Conservation (phyloP, 169 alveolate species). For the Eimeria necatrix region DNA sequence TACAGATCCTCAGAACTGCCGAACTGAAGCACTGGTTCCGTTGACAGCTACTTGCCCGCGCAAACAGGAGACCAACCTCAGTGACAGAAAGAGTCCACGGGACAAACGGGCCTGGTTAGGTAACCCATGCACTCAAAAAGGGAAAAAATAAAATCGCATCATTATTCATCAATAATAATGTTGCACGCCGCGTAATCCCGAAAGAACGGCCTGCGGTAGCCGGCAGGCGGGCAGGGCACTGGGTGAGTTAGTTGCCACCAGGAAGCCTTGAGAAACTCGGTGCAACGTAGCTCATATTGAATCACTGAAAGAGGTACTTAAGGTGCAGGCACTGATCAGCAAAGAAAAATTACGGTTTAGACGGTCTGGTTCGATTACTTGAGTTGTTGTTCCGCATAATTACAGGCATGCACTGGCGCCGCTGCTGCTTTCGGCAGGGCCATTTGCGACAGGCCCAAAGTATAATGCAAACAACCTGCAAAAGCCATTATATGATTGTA, state of each 20-base stretch:
- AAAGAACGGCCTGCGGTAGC: constrained; percentile 28
- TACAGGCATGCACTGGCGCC: constrained; percentile 46
- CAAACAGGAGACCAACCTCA: constrained; percentile 10
- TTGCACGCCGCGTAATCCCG: not conserved
- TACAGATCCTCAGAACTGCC: constrained; percentile 8
- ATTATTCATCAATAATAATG: not conserved
- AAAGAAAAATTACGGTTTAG: too few relatives aligned
- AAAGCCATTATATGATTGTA: not conserved
- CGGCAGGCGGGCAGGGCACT: constrained; percentile 52
- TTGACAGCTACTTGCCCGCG: constrained; percentile 22
- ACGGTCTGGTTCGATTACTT: too few relatives aligned
- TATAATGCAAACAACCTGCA: not conserved
- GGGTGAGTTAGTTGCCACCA: constrained; percentile 13
- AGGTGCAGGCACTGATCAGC: too few relatives aligned
- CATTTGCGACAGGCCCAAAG: not conserved
- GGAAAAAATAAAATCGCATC: not conserved
- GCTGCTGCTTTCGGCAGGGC: constrained; percentile 37
- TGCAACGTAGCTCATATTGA: too few relatives aligned
- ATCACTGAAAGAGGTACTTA: too few relatives aligned
- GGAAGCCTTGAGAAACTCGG: not conserved
- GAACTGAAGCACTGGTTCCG: constrained; percentile 37
- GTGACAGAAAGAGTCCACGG: constrained; percentile 55
- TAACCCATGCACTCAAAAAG: not conserved
- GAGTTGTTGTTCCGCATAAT: too few relatives aligned
- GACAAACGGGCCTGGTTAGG: not conserved